Base-by-base conservation (phyloP, 2,329 filamentous ascomycete species). In the Triangularia setosa region DNA sequence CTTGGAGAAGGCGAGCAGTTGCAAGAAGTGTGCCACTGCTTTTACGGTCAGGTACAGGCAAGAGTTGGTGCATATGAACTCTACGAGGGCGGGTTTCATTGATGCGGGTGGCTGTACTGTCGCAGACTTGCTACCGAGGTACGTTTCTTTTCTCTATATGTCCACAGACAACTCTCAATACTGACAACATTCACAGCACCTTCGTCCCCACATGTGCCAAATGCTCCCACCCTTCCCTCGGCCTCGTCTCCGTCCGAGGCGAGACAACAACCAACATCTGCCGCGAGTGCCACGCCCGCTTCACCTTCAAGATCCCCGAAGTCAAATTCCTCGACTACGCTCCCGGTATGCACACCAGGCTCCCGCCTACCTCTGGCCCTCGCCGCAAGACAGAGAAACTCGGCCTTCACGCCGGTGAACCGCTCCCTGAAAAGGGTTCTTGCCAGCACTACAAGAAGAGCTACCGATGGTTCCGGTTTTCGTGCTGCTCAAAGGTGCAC, bases 231-330 rank as follows among this genome's bases (percentile, higher is more conserved):
- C 72, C 85, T 1, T 86, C 87, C 67, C 83, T 83, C 18, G 90
- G 90, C 0, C 82, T 95, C 33, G 82, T 88, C 16, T 87, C 90
- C 4, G 90, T 94, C 5, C 83, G 89, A 25, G 91, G 90, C 55
- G 90, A 94, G 65, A 86, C 85, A 18, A 84, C 86, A 23, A 88
- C 87, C 72, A 90, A 92, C 64, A 84, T 92, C 40, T 96, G 92
- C 77, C 86, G 91, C 58, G 85, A 90, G 71, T 96, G 92, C 74
- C 91, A 95, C 79, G 81, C 83, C 61, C 90, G 89, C 74, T 93
- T 95, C 84, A 90, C 85, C 16, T 91, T 95, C 77, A 88, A 87
- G 74, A 85, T 95, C 56, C 89, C 90, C 24, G 87, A 92, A 67
- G 84, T 93, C 67, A 91, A 90, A 73, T 93, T 96, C 76, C 82